A percentile compares a stretch with the other conserved stretches of the same genome.
Evolutionary conservation across 306 rosid species (phyloP).

Genomic region (Vigna radiata): DNA sequence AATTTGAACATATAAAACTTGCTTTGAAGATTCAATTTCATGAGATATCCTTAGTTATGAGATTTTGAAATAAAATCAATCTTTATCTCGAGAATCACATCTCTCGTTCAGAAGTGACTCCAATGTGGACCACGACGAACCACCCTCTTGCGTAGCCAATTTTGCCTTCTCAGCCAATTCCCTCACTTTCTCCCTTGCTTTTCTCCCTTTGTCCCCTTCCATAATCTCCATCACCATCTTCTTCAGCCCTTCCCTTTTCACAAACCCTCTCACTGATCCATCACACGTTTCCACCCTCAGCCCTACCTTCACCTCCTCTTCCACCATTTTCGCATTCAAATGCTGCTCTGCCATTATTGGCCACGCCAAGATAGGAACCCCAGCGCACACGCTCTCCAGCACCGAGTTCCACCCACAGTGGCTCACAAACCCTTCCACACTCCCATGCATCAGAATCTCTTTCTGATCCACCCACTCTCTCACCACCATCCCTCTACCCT

Average conservation of each 20-base stretch:
- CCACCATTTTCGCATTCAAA: conserved; percentile 33
- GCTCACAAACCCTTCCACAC: conserved; percentile 25
- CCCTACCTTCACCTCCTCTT: conserved; percentile 33
- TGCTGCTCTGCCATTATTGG: conserved; percentile 39
- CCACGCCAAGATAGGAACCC: conserved; percentile 39
- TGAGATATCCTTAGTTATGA: too few relatives aligned
- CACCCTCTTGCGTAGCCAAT: conserved; percentile 18
- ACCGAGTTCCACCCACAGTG: conserved; percentile 7
- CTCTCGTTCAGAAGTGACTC: not conserved
- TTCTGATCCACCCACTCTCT: conserved; percentile 36
- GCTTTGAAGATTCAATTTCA: too few relatives aligned
- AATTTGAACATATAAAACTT: too few relatives aligned
- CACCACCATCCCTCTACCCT: conserved; percentile 5
- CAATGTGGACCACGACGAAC: conserved; percentile 19
- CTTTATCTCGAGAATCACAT: not conserved
- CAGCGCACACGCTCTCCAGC: conserved; percentile 20
- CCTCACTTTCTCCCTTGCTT: not conserved
- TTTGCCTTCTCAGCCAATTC: not conserved
- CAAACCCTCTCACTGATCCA: conserved; percentile 24
- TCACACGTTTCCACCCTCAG: conserved; percentile 20
- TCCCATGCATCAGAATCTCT: conserved; percentile 18
- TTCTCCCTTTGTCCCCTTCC: conserved; percentile 30
- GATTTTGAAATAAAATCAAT: too few relatives aligned
- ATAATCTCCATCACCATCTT: conserved; percentile 12
- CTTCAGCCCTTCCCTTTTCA: conserved; percentile 9